Conservation (phyloP, 2,329 filamentous ascomycete species). For the Botrytis squamosa region DNA sequence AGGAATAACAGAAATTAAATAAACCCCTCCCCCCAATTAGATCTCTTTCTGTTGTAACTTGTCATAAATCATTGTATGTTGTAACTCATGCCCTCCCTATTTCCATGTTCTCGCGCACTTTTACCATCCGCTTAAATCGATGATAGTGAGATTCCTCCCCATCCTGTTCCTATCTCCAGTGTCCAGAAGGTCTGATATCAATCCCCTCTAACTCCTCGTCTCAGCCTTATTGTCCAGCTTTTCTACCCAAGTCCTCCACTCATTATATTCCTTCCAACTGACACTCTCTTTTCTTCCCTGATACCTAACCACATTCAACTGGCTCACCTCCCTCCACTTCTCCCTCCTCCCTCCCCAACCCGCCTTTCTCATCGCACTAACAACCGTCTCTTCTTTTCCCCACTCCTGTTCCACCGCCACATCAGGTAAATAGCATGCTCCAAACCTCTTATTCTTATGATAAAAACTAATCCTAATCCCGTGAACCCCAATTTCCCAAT, state of each 20-base stretch:
- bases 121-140: not conserved
- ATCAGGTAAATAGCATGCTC: constrained; percentile 88
- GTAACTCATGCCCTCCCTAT: not conserved
- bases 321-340: constrained; percentile 72
- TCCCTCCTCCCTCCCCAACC: constrained; percentile 72
- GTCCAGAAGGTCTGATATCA: not conserved
- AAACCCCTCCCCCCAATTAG: not conserved
- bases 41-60: not conserved
- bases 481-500: constrained; percentile 85
- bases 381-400: constrained; percentile 87
- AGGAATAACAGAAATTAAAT: not conserved
- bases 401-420: constrained; percentile 91
- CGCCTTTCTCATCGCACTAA: constrained; percentile 90
- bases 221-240: constrained; percentile 12
- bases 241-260: constrained; percentile 72
- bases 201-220: not conserved
- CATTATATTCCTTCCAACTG: constrained; percentile 70
- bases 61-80: not conserved
- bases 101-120: not conserved
- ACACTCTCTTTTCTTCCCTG: constrained; percentile 77
- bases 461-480: constrained; percentile 84
- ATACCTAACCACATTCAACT: constrained; percentile 74
- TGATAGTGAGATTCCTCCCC: not conserved
- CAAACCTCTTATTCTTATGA: constrained; percentile 70
- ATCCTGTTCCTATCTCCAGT: not conserved